These are phyloP conservation scores for Leccinum broughii DNA, from an alignment of 768 basidiomycete genomes.

Conservation along the genomic window DNA sequence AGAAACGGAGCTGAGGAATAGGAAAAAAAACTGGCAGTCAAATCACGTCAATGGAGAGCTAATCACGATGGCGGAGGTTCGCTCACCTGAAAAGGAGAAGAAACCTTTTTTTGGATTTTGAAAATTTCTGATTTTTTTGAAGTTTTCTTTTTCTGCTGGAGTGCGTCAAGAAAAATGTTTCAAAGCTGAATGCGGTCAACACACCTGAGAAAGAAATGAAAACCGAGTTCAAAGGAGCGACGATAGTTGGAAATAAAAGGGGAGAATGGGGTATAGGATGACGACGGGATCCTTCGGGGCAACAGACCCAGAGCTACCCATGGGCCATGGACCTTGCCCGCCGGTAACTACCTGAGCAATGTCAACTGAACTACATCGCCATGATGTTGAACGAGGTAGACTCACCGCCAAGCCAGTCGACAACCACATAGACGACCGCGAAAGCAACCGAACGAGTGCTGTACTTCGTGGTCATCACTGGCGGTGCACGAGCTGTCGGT, in stretches of 20 bases:
- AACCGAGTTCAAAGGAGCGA: background rate
- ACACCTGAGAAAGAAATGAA: background rate
- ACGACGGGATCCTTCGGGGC: background rate
- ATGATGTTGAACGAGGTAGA: background rate
- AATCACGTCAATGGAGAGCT: background rate
- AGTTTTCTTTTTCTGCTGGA: background rate
- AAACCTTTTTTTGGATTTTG: background rate
- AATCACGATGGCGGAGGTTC: background rate
- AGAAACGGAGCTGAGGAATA: background rate
- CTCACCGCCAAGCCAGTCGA: background rate
- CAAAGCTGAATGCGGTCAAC: background rate
- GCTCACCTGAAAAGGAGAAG: background rate
- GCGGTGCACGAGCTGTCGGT: too few relatives aligned
- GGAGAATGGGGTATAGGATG: slow-evolving; percentile 12
- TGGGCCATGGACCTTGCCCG: background rate
- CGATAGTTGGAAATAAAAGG: background rate
- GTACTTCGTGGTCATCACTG: too few relatives aligned
- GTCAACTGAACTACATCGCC: background rate
- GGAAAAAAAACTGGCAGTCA: background rate
- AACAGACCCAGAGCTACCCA: background rate
- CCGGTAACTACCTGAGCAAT: background rate
- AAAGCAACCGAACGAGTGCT: too few relatives aligned
- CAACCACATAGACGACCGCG: background rate
- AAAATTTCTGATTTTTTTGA: slow-evolving; percentile 7
- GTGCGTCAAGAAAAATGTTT: background rate